phyloP scores from a whole-genome alignment of 2,329 filamentous ascomycete species.

The Fusarium sp. region DNA sequence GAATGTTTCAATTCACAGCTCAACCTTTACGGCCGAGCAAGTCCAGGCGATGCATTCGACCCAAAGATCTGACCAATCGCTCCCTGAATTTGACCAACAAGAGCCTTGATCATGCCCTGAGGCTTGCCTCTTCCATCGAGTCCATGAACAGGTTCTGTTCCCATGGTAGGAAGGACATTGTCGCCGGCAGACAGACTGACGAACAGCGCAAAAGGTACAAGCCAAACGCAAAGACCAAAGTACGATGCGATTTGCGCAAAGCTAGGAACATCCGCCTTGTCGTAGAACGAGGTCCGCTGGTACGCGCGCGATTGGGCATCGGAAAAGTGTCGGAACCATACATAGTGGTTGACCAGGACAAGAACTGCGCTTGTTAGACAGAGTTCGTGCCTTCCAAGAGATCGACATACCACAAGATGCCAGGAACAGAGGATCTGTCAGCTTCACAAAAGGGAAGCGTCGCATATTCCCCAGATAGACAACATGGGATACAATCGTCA shows the following conservation, averaged over 20 bases:
- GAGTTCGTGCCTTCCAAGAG: fast-evolving
- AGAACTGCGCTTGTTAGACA: conserved; percentile 64
- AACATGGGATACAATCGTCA: conserved; percentile 84
- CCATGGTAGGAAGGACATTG: conserved; percentile 94
- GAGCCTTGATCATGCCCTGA: conserved; percentile 74
- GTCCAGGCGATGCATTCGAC: conserved; percentile 40
- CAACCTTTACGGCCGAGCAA: conserved; percentile 40
- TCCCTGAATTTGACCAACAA: conserved; percentile 69
- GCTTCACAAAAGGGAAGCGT: conserved; percentile 79
- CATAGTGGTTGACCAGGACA: conserved; percentile 89
- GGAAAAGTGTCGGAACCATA: conserved; percentile 96
- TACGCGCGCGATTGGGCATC: conserved; percentile 68
- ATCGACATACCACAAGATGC: conserved; percentile 76
- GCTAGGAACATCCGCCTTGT: conserved; percentile 73
- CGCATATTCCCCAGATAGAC: conserved; percentile 90
- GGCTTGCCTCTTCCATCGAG: conserved; percentile 62
- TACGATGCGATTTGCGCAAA: conserved; percentile 97
- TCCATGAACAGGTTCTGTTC: conserved; percentile 67
- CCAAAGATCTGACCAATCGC: conserved; percentile 61
- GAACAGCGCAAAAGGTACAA: conserved; percentile 94
- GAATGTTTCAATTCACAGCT: not conserved
- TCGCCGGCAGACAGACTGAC: conserved; percentile 94
- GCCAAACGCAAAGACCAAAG: conserved; percentile 96
- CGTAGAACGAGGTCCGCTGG: conserved; percentile 70
- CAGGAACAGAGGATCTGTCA: conserved; percentile 88